Evolutionary conservation across 352 stramenopile species (phyloP).

Genomic region (Blastocystis hominis): DNA sequence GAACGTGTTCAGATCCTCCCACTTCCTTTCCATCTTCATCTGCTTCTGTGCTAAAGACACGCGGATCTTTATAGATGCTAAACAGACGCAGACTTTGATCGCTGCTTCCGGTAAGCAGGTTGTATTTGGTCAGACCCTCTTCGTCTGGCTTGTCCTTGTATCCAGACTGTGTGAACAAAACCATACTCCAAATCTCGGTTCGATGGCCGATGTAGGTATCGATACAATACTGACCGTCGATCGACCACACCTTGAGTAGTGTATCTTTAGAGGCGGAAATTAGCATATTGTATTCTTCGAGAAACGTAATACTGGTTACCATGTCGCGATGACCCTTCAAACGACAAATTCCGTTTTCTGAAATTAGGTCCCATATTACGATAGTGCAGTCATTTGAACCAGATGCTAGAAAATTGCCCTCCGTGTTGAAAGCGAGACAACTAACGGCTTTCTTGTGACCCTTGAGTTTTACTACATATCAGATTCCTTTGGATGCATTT

Average conservation of each 20-base stretch:
- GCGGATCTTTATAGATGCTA: constrained; percentile 26
- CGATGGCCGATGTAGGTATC: constrained; percentile 82
- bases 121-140: constrained; percentile 14
- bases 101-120: constrained; percentile 35
- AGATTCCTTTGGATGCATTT: not conserved
- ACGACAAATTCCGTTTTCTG: constrained; percentile 75
- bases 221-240: constrained; percentile 81
- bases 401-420: constrained; percentile 71
- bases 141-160: constrained; percentile 4
- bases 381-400: constrained; percentile 81
- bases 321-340: constrained; percentile 82
- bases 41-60: constrained; percentile 1
- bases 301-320: constrained; percentile 77
- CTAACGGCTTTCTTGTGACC: constrained; percentile 75
- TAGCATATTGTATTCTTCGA: constrained; percentile 66
- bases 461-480: constrained; percentile 69
- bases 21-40: constrained; percentile 20
- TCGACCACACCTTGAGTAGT: constrained; percentile 82
- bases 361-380: constrained; percentile 83
- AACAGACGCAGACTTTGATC: constrained; percentile 53
- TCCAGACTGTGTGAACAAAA: constrained; percentile 61
- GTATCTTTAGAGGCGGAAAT: constrained; percentile 81
- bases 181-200: constrained; percentile 80
- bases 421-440: constrained; percentile 69
- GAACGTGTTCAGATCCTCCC: constrained; percentile 61